A percentile compares a stretch with the other conserved stretches of the same genome.
These are phyloP conservation scores for Cupressus sempervirens DNA, from an alignment of 75 land plant species.

Conservation along the genomic window DNA sequence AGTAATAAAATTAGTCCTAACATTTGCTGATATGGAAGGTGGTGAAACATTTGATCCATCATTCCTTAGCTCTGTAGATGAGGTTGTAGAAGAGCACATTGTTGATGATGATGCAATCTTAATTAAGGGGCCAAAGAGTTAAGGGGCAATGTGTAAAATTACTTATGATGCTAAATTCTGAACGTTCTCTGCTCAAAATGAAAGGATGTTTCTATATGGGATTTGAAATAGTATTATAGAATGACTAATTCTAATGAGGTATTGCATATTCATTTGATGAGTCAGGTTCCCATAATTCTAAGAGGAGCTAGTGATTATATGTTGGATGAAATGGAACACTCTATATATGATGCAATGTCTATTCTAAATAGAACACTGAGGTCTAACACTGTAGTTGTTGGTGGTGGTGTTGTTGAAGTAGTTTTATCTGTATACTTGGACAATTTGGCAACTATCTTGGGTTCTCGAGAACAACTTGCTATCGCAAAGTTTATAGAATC, in stretches of 20 bases:
- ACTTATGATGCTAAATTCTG: not conserved
- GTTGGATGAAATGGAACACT: conserved; percentile 98
- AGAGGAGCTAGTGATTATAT: conserved; percentile 97
- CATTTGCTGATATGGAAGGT: conserved; percentile 99
- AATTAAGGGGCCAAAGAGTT: conserved; percentile 85
- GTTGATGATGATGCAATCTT: conserved; percentile 83
- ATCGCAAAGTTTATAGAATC: conserved; percentile 95
- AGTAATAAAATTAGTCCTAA: too few species aligned
- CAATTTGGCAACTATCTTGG: conserved; percentile 79
- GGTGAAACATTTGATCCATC: conserved; percentile 95
- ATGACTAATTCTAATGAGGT: not conserved
- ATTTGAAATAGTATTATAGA: not conserved
- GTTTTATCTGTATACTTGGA: conserved; percentile 84
- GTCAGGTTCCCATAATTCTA: conserved; percentile 79
- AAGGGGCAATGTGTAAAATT: conserved; percentile 63
- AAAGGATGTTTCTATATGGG: not conserved
- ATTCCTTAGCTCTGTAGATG: conserved; percentile 83
- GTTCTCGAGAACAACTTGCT: conserved; percentile 92
- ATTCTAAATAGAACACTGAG: conserved; percentile 95
- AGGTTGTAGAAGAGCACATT: conserved; percentile 94
- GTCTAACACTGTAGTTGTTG: conserved; percentile 42
- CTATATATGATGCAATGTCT: conserved; percentile 88
- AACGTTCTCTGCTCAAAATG: not conserved
- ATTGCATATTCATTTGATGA: not conserved
- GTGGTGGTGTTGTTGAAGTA: conserved; percentile 33